These are phyloP conservation scores for Arthrobotrys megalospora DNA, from an alignment of 2,329 filamentous ascomycete genomes.

Conservation along the genomic window DNA sequence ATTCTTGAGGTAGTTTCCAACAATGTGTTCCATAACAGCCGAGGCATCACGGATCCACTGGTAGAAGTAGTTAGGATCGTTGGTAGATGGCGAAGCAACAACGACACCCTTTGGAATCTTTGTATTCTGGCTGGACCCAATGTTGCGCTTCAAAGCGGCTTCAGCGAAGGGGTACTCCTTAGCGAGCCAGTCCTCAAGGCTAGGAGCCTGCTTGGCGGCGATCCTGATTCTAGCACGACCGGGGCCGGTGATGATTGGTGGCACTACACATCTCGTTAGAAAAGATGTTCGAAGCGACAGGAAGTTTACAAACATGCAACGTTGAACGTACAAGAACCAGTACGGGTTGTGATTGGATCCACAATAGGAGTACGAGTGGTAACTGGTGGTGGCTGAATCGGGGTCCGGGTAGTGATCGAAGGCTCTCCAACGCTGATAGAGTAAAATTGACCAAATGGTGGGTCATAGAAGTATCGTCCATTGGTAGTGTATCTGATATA, in stretches of 20 bases:
- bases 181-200: constrained; percentile 40
- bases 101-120: constrained; percentile 66
- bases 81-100: constrained; percentile 68
- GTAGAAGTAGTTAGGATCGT: constrained; percentile 69
- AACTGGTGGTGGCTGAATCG: background rate
- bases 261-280: background rate
- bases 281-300: background rate
- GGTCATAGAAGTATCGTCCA: constrained; percentile 21
- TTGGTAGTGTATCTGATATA: constrained; percentile 39
- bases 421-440: background rate
- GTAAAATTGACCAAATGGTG: constrained; percentile 14
- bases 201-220: background rate
- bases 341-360: constrained; percentile 10
- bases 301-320: too few relatives aligned
- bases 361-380: constrained; percentile 10
- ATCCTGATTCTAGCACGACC: background rate
- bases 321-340: background rate
- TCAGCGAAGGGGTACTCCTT: constrained; percentile 41
- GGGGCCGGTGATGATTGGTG: constrained; percentile 9
- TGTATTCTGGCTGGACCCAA: constrained; percentile 42
- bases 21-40: constrained; percentile 68
- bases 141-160: constrained; percentile 56
- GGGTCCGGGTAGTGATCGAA: background rate
- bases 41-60: constrained; percentile 70
- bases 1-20: constrained; percentile 67